Base-by-base conservation (phyloP, 2,329 filamentous ascomycete genomes). In the Hypoxylon sp. region DNA sequence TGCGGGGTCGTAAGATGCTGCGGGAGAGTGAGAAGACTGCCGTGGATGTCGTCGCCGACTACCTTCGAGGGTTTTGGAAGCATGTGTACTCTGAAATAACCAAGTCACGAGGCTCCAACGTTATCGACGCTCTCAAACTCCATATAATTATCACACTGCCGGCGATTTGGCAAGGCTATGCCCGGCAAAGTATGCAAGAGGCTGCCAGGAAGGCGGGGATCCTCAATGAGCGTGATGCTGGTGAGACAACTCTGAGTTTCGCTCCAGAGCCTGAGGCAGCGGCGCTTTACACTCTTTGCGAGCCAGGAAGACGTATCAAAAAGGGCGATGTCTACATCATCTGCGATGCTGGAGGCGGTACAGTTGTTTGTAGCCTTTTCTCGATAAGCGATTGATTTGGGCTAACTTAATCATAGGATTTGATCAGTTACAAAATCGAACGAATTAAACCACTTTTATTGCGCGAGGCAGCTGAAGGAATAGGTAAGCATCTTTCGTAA, bases 161-260 rank as follows among this genome's bases (percentile, higher is more conserved):
- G 1, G 69, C 69, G 0, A 68, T 72, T 17, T 72, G 69, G 71
- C 43, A 52, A 1, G 63, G 65, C 3, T 60, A 67, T 10, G 61
- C 69, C 0, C 60, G 76, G 0, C 51, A 76, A 0, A 74, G 80
- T 0, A 84, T 85, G 82, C 66, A 73, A 0, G 50, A 76, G 0
- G 83, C 82, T 0, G 75, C 77, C 0, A 36, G 67, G 0, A 17
- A 52, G 0, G 80, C 83, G 0, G 82, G 82, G 0, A 79, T 85
- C 2, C 68, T 83, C 0, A 60, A 72, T 0, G 7, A 38, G 0
- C 70, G 79, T 0, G 3, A 51, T 0, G 73, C 73, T 1, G 79
- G 78, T 0, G 34, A 73, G 0, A 83, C 82, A 0, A 73, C 50
- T 10, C 17, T 60, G 2, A 60, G 43, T 10, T 58, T 58, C 23